Percentiles rank a stretch among this genome's conserved stretches.
Conservation (phyloP, 2,329 filamentous ascomycete species). For the Colletotrichum karsti region DNA sequence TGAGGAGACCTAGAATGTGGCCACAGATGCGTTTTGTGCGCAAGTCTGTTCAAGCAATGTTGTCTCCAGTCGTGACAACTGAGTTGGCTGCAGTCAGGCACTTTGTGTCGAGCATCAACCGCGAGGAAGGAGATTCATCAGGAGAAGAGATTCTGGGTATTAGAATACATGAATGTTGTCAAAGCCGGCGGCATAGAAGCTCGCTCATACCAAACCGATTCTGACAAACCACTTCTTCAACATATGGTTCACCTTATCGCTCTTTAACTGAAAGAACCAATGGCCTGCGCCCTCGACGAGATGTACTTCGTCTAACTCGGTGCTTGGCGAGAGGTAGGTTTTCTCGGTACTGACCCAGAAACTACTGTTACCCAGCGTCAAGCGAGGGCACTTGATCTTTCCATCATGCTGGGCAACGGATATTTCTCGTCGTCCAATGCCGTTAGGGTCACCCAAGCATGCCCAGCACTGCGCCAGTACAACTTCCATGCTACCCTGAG, state of each 20-base stretch:
- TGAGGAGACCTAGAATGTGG: no score
- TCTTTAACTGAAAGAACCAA: slow-evolving; percentile 5
- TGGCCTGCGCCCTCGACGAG: not conserved
- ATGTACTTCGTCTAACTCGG: not conserved
- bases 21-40: no score
- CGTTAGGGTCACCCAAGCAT: not conserved
- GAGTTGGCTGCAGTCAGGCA: no score
- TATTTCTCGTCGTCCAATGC: not conserved
- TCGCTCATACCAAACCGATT: not conserved
- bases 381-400: not conserved
- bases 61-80: no score
- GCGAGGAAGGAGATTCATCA: no score
- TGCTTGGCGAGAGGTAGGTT: not conserved
- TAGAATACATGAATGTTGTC: no score
- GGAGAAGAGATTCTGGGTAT: no score
- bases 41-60: no score
- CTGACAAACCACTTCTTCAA: not conserved
- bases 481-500: not conserved
- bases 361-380: slow-evolving; percentile 5
- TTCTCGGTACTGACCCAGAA: not conserved
- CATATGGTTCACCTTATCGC: not conserved
- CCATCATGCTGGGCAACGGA: not conserved
- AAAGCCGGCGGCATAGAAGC: no score
- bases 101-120: no score
- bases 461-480: not conserved